phyloP scores from a whole-genome alignment of 2,329 filamentous ascomycete genomes.

The Aureobasidium namibiae region DNA sequence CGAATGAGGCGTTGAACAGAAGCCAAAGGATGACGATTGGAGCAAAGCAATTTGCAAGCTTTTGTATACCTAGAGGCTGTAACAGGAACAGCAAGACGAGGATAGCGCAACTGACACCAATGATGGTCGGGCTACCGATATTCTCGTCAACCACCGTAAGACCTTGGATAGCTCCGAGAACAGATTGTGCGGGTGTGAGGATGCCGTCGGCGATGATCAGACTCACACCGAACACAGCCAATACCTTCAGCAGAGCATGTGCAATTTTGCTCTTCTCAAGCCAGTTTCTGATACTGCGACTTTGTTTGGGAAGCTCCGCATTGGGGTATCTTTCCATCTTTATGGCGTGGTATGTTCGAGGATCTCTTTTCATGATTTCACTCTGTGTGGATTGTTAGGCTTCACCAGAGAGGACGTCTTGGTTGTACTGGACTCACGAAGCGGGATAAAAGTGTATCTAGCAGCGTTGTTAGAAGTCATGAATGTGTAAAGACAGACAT shows the following conservation, averaged over 20 bases:
- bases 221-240: conserved; percentile 58
- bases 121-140: conserved; percentile 49
- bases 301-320: conserved; percentile 46
- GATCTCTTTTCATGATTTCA: conserved; percentile 53
- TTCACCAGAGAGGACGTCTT: not conserved
- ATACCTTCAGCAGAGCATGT: conserved; percentile 48
- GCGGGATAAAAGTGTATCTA: conserved; percentile 51
- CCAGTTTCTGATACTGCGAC: conserved; percentile 45
- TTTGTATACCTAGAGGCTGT: conserved; percentile 57
- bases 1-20: conserved; percentile 52
- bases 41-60: conserved; percentile 53
- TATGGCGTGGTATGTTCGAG: conserved; percentile 46
- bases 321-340: conserved; percentile 53
- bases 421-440: conserved; percentile 35
- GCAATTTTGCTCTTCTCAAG: conserved; percentile 50
- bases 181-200: conserved; percentile 61
- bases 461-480: not conserved
- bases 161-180: conserved; percentile 60
- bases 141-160: conserved; percentile 49
- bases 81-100: conserved; percentile 55
- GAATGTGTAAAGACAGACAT: not conserved
- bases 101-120: conserved; percentile 58
- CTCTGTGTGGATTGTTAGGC: conserved; percentile 29
- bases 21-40: conserved; percentile 63
- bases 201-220: conserved; percentile 62